A percentile compares a stretch with the other conserved stretches of the same genome.
phyloP scores from a whole-genome alignment of 2,329 filamentous ascomycete genomes.

The Alternaria conjuncta region DNA sequence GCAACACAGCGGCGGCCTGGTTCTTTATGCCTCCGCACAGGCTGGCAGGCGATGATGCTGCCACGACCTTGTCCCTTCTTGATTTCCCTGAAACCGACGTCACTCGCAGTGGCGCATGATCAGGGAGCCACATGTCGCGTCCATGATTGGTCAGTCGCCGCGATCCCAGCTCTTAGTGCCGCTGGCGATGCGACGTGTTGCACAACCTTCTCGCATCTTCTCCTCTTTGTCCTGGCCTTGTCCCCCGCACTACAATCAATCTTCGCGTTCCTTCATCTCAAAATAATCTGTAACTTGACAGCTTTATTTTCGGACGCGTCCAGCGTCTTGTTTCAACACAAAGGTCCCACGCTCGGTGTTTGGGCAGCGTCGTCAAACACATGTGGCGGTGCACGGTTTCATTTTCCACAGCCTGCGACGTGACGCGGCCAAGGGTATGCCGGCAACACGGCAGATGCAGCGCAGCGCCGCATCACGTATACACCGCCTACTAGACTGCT shows the following conservation, averaged over 20 bases:
- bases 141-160: slow-evolving; percentile 19
- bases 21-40: slow-evolving; percentile 22
- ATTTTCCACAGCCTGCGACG: slow-evolving; percentile 6
- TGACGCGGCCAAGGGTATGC: slow-evolving; percentile 19
- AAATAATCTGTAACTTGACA: not conserved
- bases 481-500: not conserved
- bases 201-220: slow-evolving; percentile 13
- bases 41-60: slow-evolving; percentile 26
- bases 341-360: slow-evolving; percentile 5
- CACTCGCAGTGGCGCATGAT: slow-evolving; percentile 25
- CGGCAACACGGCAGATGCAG: slow-evolving; percentile 18
- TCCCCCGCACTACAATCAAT: not conserved
- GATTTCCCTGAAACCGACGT: slow-evolving; percentile 12
- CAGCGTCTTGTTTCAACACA: slow-evolving; percentile 1
- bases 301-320: slow-evolving; percentile 5
- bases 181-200: slow-evolving; percentile 16
- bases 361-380: not conserved
- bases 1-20: slow-evolving; percentile 9
- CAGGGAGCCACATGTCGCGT: not conserved
- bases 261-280: not conserved
- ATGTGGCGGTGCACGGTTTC: slow-evolving; percentile 28
- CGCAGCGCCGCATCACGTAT: not conserved
- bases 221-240: slow-evolving; percentile 1
- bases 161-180: not conserved
- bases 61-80: slow-evolving; percentile 15